phyloP scores from a whole-genome alignment of 768 basidiomycete species.

The Holtermanniella nyarrowii region DNA sequence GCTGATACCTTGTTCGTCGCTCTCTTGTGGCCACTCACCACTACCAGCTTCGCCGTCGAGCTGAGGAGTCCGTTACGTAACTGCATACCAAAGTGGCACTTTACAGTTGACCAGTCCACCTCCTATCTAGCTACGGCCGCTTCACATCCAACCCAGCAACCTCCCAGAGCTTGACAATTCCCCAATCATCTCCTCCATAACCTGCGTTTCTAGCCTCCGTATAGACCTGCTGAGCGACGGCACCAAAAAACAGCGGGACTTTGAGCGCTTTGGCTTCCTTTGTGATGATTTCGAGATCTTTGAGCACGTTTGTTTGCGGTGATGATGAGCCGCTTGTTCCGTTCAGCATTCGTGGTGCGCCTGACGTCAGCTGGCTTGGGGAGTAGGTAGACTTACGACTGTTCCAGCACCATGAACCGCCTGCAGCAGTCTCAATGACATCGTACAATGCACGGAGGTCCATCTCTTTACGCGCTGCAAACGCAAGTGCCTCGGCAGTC shows the following conservation, averaged over 20 bases:
- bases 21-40: too few species aligned
- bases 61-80: too few species aligned
- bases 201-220: constrained; percentile 6
- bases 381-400: constrained; percentile 19
- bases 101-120: too few species aligned
- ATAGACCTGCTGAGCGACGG: constrained; percentile 26
- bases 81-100: too few species aligned
- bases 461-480: constrained; percentile 28
- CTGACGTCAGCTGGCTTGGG: constrained; percentile 1
- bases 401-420: constrained; percentile 19
- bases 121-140: too few species aligned
- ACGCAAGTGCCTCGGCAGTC: constrained; percentile 25
- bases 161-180: constrained; percentile 1
- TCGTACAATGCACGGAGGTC: constrained; percentile 22
- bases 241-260: constrained; percentile 22
- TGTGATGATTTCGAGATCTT: constrained; percentile 26
- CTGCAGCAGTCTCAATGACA: constrained; percentile 25
- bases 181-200: background rate
- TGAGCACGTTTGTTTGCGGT: constrained; percentile 17
- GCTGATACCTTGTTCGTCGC: too few species aligned
- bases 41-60: too few species aligned
- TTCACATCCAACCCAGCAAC: constrained; percentile 6
- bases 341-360: constrained; percentile 25
- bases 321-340: constrained; percentile 8
- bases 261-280: constrained; percentile 22